Conservation (phyloP, 768 basidiomycete species). For the Leccinum pellstonianum region DNA sequence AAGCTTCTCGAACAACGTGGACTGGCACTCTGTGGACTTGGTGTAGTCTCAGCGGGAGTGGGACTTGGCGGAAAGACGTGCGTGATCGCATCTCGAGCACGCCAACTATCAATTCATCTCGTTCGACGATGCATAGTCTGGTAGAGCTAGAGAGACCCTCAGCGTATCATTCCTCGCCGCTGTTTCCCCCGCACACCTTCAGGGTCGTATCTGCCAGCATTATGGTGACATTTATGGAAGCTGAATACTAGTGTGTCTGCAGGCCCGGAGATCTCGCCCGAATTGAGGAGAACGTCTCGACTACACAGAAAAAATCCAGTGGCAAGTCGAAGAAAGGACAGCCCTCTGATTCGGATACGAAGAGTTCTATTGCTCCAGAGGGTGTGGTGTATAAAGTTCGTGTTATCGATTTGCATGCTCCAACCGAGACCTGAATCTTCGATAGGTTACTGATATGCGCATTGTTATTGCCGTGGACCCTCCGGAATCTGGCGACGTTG, state of each 20-base stretch:
- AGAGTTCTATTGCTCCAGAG: conserved; percentile 47
- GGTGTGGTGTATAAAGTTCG: conserved; percentile 86
- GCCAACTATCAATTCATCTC: conserved; percentile 3
- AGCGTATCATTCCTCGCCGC: conserved; percentile 68
- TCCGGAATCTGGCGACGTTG: conserved; percentile 55
- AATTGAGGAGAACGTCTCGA: conserved; percentile 68
- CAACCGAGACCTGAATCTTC: not conserved
- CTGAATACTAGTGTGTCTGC: conserved; percentile 9
- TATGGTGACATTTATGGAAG: not conserved
- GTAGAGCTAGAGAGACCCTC: conserved; percentile 83
- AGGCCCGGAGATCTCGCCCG: conserved; percentile 89
- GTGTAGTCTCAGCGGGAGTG: conserved; percentile 67
- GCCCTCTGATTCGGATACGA: conserved; percentile 36
- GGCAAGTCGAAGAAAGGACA: conserved; percentile 46
- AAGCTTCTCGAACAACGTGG: conserved; percentile 88
- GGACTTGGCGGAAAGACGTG: conserved; percentile 95
- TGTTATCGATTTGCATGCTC: not conserved
- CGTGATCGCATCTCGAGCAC: conserved; percentile 11
- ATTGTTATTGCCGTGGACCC: conserved; percentile 79
- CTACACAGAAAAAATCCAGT: conserved; percentile 41
- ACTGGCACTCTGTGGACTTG: conserved; percentile 72
- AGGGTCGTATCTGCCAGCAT: conserved; percentile 43
- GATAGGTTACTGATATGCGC: conserved; percentile 73
- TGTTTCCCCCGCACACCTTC: conserved; percentile 86
- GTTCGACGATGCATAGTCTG: conserved; percentile 54